phyloP scores from a whole-genome alignment of 1,284 basidiomycete species.

The Sporisorium sorghi region DNA sequence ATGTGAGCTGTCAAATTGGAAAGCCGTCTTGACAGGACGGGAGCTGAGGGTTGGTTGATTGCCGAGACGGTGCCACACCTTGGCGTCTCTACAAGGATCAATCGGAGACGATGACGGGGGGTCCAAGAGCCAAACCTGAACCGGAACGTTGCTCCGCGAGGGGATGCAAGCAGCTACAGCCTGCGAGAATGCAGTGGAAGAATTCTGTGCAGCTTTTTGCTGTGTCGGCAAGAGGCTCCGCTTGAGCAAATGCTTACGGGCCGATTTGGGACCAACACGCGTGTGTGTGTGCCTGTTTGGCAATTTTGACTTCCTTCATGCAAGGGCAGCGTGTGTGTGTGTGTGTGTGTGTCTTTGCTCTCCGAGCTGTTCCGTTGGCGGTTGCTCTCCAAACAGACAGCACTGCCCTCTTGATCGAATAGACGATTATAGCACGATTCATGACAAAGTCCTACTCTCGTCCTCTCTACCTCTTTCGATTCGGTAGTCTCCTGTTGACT shows the following conservation, averaged over 20 bases:
- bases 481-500: too few relatives aligned
- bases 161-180: too few relatives aligned
- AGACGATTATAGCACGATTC: neutral
- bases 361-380: conserved; percentile 5
- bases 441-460: too few relatives aligned
- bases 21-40: too few relatives aligned
- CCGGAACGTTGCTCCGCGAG: neutral
- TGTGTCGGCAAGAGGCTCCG: neutral
- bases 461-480: neutral
- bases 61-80: neutral
- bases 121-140: neutral
- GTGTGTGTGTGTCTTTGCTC: neutral
- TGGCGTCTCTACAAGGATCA: neutral
- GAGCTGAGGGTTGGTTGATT: neutral
- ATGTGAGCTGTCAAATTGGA: neutral
- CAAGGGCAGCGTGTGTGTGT: conserved; percentile 5
- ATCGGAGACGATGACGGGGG: neutral
- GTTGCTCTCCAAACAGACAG: neutral
- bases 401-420: neutral
- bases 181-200: conserved; percentile 3
- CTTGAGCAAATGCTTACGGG: neutral
- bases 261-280: neutral
- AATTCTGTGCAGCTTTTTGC: neutral
- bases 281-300: neutral
- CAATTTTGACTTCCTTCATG: neutral